Base-by-base conservation (phyloP, 345 rosid genomes). In the Pugionium dolabratum region DNA sequence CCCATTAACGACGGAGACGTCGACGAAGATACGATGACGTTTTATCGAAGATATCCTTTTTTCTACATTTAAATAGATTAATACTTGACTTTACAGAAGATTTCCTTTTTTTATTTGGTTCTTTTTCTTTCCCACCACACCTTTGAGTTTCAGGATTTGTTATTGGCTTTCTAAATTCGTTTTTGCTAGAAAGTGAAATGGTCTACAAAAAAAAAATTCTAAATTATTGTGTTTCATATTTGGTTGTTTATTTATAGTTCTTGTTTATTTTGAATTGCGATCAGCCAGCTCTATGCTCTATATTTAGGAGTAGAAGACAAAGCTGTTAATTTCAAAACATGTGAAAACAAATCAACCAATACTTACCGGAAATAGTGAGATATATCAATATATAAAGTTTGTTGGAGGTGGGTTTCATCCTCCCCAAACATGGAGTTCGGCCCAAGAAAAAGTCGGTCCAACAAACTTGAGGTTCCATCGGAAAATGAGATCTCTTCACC, bases 1-100 rank as follows among this genome's bases (percentile, higher is more conserved):
- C 80, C 91, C 96, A 86, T 85, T 37, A 60, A 64, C 50, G 85
- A 51, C 55, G 53, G 53, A 56, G 52, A 55, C 75, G 70, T 39
- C 52, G 52, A 28, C 31, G 62, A 55, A 4, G 37, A 5, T 8
- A 64, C 58, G 52, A 33, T 59, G 64, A 51, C 75, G 65, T 56
- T 64, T 46, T 26, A 0, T 3, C 11, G 26, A 34, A 51, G 18
- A 28, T 31, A 18, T 44, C 10, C 18, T 10, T 39, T 37, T 70
- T 44, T 35, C 54, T 62, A 35, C 53, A 53, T 47, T n/a, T 29
- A 41, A 54, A 58, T 61, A 35, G 52, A 18, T 57, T 10, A 57
- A 57, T 28, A 40, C 31, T n/a, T 69, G 1, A 50, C n/a, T n/a
- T n/a, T n/a, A n/a, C n/a, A n/a, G n/a, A n/a, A n/a, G n/a, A n/a